Conservation (phyloP, 139 green algal genomes). For the Closterium sp. region DNA sequence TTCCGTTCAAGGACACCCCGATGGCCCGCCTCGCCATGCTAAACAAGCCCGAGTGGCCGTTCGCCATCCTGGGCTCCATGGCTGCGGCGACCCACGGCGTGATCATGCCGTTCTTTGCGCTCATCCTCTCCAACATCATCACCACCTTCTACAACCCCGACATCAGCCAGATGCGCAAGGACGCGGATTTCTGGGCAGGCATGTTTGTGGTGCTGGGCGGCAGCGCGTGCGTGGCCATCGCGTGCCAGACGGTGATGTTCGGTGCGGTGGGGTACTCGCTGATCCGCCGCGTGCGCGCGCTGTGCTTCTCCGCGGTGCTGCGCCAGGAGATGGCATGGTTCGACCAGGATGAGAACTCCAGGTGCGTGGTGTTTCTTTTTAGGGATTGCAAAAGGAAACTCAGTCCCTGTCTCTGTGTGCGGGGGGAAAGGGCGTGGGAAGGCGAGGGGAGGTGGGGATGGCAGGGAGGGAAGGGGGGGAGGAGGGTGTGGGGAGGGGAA, state of each 20-base stretch:
- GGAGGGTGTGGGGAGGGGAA: too few relatives aligned
- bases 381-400: too few relatives aligned
- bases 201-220: conserved; percentile 47
- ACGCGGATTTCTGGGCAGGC: conserved; percentile 33
- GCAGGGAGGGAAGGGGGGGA: too few relatives aligned
- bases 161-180: conserved; percentile 3
- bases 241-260: conserved; percentile 41
- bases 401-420: too few relatives aligned
- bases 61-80: conserved; percentile 33
- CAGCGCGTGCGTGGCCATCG: conserved; percentile 3
- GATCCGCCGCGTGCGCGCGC: conserved; percentile 34
- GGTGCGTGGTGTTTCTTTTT: conserved; percentile 18
- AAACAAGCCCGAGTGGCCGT: conserved; percentile 31
- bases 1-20: background rate
- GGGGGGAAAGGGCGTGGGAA: too few relatives aligned
- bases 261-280: conserved; percentile 43
- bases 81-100: conserved; percentile 33
- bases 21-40: conserved; percentile 13
- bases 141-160: conserved; percentile 43
- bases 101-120: conserved; percentile 50
- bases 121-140: conserved; percentile 54
- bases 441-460: too few relatives aligned
- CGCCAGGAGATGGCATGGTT: conserved; percentile 58
- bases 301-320: conserved; percentile 50
- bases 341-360: conserved; percentile 45